Base-by-base conservation (phyloP, 2,329 filamentous ascomycete genomes). In the Raffaelea ambrosiae region DNA sequence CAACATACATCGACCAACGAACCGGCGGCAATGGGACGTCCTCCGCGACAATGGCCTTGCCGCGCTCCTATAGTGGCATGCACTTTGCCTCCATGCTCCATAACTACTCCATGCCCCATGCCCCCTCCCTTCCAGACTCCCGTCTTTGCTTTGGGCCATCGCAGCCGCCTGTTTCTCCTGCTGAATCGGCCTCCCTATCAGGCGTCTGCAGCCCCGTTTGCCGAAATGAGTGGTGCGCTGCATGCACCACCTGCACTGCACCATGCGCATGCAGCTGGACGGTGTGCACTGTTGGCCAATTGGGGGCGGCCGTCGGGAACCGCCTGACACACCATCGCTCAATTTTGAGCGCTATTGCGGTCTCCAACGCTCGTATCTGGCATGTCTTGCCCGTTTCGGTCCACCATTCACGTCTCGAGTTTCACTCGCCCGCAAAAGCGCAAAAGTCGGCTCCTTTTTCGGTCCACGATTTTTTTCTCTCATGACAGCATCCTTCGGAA, bases 291-390 rank as follows among this genome's bases (percentile, higher is more conserved):
- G 7, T 49, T 29, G 23, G 47, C 55, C 54, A 57, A 57, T 57
- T 41, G 46, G 26, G 19, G 11, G 26, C 49, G 13, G 10, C 47
- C 47, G 44, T 42, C 48, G 31, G 43, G 53, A 54, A 42, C 51
- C 54, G 53, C 54, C 53, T 55, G 53, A 56, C 52, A 55, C 55
- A 43, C 49, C 46, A 35, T 5, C 23, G 43, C 19, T 21, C 40
- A 4, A 36, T 38, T 38, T 23, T 33, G 22, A 44, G 33, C 38
- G 42, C 43, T 40, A n/a, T 14, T n/a, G n/a, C 39, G 47, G 43
- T 33, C 41, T 42, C 22, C 45, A 38, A 42, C 46, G 7, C 26
- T 50, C 36, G 44, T 44, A 47, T 48, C 45, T 23, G 41, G 18
- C 43, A 23, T 10, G 38, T 35, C 38, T 43, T 19, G 41, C 38